phyloP scores from a whole-genome alignment of 2,329 filamentous ascomycete genomes.

The Trichoderma oligosporum region DNA sequence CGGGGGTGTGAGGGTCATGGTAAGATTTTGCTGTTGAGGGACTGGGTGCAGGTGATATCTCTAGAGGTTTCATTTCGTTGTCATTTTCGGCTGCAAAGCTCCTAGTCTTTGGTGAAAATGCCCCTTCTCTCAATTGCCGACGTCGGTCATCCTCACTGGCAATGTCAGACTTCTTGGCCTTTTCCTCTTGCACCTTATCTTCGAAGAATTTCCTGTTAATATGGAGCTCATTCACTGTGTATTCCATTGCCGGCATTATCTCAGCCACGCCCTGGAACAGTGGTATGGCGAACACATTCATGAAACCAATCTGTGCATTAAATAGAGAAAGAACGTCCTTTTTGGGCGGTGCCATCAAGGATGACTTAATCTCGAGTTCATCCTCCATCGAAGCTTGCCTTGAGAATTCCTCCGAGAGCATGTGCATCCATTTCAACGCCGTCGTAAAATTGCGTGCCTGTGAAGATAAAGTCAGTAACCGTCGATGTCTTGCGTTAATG shows the following conservation, averaged over 20 bases:
- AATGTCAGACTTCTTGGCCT: slow-evolving; percentile 40
- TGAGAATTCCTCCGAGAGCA: slow-evolving; percentile 92
- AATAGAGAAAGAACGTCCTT: slow-evolving; percentile 79
- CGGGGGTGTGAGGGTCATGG: slow-evolving; percentile 23
- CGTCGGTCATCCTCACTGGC: slow-evolving; percentile 38
- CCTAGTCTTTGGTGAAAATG: slow-evolving; percentile 45
- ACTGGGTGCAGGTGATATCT: slow-evolving; percentile 23
- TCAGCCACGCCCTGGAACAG: slow-evolving; percentile 86
- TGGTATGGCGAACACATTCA: slow-evolving; percentile 91
- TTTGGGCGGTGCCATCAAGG: slow-evolving; percentile 78
- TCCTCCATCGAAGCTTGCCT: slow-evolving; percentile 89
- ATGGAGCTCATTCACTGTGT: slow-evolving; percentile 77
- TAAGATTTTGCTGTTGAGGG: slow-evolving; percentile 13
- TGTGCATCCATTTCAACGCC: slow-evolving; percentile 84
- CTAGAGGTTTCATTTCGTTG: slow-evolving; percentile 24
- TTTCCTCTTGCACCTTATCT: slow-evolving; percentile 60
- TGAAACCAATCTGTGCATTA: slow-evolving; percentile 89
- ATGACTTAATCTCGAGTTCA: slow-evolving; percentile 81
- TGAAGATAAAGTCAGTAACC: slow-evolving; percentile 4
- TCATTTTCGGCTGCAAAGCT: slow-evolving; percentile 36
- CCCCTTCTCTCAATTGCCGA: slow-evolving; percentile 38
- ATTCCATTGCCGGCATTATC: slow-evolving; percentile 78
- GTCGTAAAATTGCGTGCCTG: slow-evolving; percentile 79
- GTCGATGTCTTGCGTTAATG: neutral
- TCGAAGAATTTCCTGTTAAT: slow-evolving; percentile 74